Conservation (phyloP, 768 basidiomycete genomes). For the Cyathus striatus region DNA sequence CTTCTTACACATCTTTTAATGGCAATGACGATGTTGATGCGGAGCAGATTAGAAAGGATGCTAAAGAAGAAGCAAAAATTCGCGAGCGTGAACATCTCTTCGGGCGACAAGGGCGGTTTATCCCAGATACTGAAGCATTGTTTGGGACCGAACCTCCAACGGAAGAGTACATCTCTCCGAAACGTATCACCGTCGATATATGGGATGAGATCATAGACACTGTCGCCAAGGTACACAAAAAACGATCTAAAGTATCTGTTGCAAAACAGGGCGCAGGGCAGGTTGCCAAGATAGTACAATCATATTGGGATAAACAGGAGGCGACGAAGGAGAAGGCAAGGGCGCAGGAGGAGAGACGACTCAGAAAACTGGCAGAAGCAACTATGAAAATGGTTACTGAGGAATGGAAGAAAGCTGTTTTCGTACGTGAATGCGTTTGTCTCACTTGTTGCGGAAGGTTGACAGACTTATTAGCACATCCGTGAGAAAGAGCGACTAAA, state of each 20-base stretch:
- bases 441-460: conserved; percentile 27
- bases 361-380: conserved; percentile 64
- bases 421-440: conserved; percentile 41
- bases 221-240: conserved; percentile 19
- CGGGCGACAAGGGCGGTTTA: conserved; percentile 30
- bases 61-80: conserved; percentile 33
- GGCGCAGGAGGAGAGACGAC: conserved; percentile 59
- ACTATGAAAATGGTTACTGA: conserved; percentile 64
- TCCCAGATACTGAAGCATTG: conserved; percentile 29
- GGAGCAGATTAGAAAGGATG: too few relatives aligned
- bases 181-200: conserved; percentile 33
- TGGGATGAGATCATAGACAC: conserved; percentile 61
- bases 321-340: conserved; percentile 56
- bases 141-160: conserved; percentile 22
- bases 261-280: conserved; percentile 38
- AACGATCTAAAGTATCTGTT: conserved; percentile 18
- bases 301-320: conserved; percentile 70
- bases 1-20: conserved; percentile 55
- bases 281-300: conserved; percentile 63
- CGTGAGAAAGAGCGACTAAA: conserved; percentile 62
- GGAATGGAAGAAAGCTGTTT: conserved; percentile 88
- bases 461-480: conserved; percentile 47
- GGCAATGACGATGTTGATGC: conserved; percentile 43
- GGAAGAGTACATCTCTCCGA: conserved; percentile 17
- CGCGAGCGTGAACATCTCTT: conserved; percentile 26